Base-by-base conservation (phyloP, 768 basidiomycete species). In the Boletus sensibilis region DNA sequence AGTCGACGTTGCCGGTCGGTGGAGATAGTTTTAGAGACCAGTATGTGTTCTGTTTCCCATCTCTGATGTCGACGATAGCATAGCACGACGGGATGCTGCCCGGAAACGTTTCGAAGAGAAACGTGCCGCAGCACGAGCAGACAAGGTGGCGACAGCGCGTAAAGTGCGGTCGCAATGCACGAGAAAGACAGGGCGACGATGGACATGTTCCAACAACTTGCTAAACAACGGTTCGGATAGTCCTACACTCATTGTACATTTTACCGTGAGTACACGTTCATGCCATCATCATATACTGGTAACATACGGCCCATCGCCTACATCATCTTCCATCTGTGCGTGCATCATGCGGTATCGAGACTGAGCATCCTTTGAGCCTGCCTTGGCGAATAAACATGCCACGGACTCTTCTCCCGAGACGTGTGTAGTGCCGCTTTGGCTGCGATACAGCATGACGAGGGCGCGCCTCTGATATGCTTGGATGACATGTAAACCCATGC, bases 161-260 rank as follows among this genome's bases (percentile, higher is more conserved):
- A 92, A 94, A 66, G 88, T 53, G 78, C 81, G 0, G 76, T 65
- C 23, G 85, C 81, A 6, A 76, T 85, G 55, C 85, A 81, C 63
- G 85, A 88, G 66, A 94, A 91, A 67, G 94, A 97, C 65, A 86
- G 85, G 69, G 90, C 86, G 18, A 97, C 93, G 0, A 98, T 98
- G 92, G 92, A 92, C 55, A 95, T 94, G 93, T 94, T 97, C 72
- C 90, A 90, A 73, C 85, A 88, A 61, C 75, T 96, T 68, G 94
- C 94, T n/a, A 93, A 90, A 69, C 80, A 90, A 65, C 78, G 90
- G 53, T 96, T 91, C n/a, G 48, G 48, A 20, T 50, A 38, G 25
- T n/a, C 12, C n/a, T 8, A 1, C 16, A 37, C 5, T 0, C 33
- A 31, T 16, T n/a, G 29, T 45, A n/a, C 20, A 10, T 21, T 3